Evolutionary conservation across 2,329 filamentous ascomycete genomes (phyloP), one percentile per base, ranked within the genome.

Genomic region (Aureobasidium sp.): DNA sequence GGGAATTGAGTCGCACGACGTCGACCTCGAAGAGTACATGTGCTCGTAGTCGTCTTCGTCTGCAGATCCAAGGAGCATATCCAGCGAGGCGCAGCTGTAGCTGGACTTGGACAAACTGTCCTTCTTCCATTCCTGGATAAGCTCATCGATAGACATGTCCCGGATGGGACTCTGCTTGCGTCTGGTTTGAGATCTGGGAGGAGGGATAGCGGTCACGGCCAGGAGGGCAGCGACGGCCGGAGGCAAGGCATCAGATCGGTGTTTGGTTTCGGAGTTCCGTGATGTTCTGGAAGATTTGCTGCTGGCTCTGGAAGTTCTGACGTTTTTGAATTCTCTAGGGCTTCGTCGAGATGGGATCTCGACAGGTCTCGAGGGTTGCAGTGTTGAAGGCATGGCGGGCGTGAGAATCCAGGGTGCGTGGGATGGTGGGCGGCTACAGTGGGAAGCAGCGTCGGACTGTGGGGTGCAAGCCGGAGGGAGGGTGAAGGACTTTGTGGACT

Each of bases 141-240:
- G 69, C 68, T 85, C 77, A 64, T 82, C 81, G 68, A 83, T 84
- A 56, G 84, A 84, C 51, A 80, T 76, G 20, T 70, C 72, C 63
- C 74, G 73, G 68, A 49, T 20, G 15, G 68, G 69, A 68, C 70
- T 78, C 70, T 70, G 76, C 69, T 44, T 75, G 71, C 59, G 76
- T 62, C 68, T 73, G 72, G 64, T 76, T 70, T 66, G 77, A 68
- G 62, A 73, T 68, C 62, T 70, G 63, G 80, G 80, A 22, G 79
- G 78, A 3, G 83, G 84, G 53, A 87, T 86, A 2, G 81, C 74
- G 1, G 84, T 87, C 49, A 84, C 79, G 61, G 84, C 81, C 37
- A 87, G 73, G 61, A 87, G 73, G 11, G 82, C 82, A 29, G 82
- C 82, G 56, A 85, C 78, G 25, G 82, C 78, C n/a, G 79, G 77